Evolutionary conservation across 2,329 filamentous ascomycete genomes (phyloP).

Genomic region (Phaeosphaeriaceae sp.): DNA sequence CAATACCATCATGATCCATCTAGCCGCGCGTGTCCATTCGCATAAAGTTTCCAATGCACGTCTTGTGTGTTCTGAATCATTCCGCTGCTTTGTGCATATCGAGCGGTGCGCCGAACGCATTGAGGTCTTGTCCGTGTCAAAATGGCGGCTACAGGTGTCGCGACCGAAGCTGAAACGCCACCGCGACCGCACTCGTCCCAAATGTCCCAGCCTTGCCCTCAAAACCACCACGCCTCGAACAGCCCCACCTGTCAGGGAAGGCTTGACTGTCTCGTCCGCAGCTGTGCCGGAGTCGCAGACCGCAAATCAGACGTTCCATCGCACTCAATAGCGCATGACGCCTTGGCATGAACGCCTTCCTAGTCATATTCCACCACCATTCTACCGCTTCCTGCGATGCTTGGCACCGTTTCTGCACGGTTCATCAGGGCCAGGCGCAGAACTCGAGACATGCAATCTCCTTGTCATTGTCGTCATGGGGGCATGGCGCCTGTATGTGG

Average conservation of each 20-base stretch:
- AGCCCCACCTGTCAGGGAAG: conserved; percentile 20
- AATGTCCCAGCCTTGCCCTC: conserved; percentile 28
- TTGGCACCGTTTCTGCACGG: conserved; percentile 12
- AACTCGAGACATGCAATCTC: conserved; percentile 39
- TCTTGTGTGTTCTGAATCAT: conserved; percentile 20
- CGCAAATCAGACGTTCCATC: conserved; percentile 45
- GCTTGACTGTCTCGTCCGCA: conserved; percentile 29
- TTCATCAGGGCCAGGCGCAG: conserved; percentile 21
- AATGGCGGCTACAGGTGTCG: conserved; percentile 36
- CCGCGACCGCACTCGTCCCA: conserved; percentile 39
- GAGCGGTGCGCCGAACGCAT: conserved; percentile 34
- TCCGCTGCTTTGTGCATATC: conserved; percentile 11
- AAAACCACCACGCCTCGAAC: conserved; percentile 19
- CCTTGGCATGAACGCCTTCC: conserved; percentile 32
- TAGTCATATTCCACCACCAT: conserved; percentile 24
- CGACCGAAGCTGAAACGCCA: conserved; percentile 40
- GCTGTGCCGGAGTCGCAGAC: conserved; percentile 39
- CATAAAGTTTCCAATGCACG: conserved; percentile 37
- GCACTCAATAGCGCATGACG: conserved; percentile 37
- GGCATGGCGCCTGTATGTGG: conserved; percentile 19
- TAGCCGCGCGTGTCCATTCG: conserved; percentile 18
- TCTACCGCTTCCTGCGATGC: conserved; percentile 11
- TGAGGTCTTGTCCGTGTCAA: conserved; percentile 25
- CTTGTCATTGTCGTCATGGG: conserved; percentile 21
- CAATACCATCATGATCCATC: conserved; percentile 32